These are phyloP conservation scores for Sporisorium exsertum DNA, from an alignment of 1,284 basidiomycete species.

Conservation along the genomic window DNA sequence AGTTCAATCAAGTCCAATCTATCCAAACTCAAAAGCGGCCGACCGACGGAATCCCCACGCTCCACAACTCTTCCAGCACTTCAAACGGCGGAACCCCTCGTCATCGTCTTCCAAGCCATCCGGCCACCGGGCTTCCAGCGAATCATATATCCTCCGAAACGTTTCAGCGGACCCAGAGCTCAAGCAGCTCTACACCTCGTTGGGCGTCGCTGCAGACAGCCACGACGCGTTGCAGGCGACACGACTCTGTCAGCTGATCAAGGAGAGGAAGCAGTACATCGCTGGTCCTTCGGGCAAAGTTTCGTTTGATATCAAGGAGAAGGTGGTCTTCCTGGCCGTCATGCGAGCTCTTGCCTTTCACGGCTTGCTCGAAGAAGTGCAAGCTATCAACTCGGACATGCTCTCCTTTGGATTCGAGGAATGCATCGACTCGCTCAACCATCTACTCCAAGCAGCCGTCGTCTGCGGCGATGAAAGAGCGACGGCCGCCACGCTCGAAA, in stretches of 20 bases:
- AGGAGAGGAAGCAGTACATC: constrained; percentile 30
- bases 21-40: constrained; percentile 36
- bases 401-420: constrained; percentile 24
- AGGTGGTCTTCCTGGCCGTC: constrained; percentile 32
- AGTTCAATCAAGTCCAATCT: constrained; percentile 16
- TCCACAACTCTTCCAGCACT: constrained; percentile 36
- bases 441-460: constrained; percentile 45
- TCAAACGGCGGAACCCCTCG: constrained; percentile 1
- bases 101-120: neutral
- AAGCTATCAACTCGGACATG: constrained; percentile 52
- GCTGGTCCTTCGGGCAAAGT: neutral
- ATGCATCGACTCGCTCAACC: constrained; percentile 48
- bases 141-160: constrained; percentile 34
- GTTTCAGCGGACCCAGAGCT: constrained; percentile 32
- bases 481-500: constrained; percentile 23
- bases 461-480: constrained; percentile 26
- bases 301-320: constrained; percentile 27
- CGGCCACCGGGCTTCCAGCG: constrained; percentile 10
- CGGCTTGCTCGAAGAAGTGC: constrained; percentile 35
- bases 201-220: constrained; percentile 29
- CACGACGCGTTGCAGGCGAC: constrained; percentile 25
- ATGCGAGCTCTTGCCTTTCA: constrained; percentile 43
- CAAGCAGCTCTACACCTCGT: constrained; percentile 38
- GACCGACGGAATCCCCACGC: constrained; percentile 38
- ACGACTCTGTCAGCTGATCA: constrained; percentile 31